Conservation (phyloP, 2,329 filamentous ascomycete species). For the Fusarium udum region DNA sequence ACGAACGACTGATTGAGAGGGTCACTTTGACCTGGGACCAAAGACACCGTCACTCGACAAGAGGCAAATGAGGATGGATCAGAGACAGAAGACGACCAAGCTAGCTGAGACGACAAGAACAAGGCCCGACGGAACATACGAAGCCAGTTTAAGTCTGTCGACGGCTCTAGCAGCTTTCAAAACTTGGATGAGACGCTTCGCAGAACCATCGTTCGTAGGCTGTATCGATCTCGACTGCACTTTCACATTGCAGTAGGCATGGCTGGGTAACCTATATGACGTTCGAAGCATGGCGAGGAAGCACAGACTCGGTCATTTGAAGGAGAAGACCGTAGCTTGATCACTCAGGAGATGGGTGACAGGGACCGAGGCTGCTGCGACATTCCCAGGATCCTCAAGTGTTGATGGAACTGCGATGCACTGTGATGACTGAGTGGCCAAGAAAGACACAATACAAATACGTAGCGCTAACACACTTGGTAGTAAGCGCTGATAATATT, state of each 20-base stretch:
- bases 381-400: no score
- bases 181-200: no score
- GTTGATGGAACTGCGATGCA: neutral
- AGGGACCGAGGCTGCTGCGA: neutral
- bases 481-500: neutral
- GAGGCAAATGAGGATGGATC: no score
- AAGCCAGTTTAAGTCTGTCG: rapidly evolving
- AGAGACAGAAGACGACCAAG: neutral
- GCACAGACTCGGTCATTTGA: neutral
- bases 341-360: neutral
- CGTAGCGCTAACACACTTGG: neutral
- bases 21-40: neutral
- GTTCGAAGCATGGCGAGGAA: neutral
- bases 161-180: neutral
- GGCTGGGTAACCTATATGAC: neutral
- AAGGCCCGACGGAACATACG: neutral
- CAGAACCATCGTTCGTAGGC: no score
- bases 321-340: neutral
- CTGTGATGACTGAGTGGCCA: no score
- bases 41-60: neutral
- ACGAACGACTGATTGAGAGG: neutral
- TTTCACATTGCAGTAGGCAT: neutral
- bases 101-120: neutral
- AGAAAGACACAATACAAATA: neutral
- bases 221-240: neutral